Evolutionary conservation across 495 filamentous ascomycete genomes (phyloP).

Genomic region (Gamarada debralockiae): DNA sequence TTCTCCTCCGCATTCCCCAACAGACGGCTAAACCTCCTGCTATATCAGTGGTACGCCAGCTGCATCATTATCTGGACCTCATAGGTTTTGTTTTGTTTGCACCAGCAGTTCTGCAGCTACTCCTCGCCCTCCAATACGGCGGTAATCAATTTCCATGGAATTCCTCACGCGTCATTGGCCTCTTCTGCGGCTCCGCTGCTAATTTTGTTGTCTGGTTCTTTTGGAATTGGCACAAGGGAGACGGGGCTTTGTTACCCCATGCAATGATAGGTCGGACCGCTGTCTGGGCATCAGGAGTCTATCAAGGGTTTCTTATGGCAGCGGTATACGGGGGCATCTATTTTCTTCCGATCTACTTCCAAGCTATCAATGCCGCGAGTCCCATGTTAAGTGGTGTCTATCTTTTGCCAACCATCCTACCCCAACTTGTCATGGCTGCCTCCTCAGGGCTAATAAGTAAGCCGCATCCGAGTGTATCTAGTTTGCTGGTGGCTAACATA

Average conservation of each 20-base stretch:
- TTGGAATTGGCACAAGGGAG: conserved; percentile 58
- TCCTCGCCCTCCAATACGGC: conserved; percentile 84
- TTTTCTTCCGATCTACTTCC: conserved; percentile 93
- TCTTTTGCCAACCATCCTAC: neutral
- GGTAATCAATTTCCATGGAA: conserved; percentile 66
- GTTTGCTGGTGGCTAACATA: neutral
- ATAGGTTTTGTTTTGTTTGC: conserved; percentile 64
- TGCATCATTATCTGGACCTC: conserved; percentile 40
- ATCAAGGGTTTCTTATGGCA: conserved; percentile 60
- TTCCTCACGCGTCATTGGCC: conserved; percentile 59
- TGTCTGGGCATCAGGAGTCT: conserved; percentile 60
- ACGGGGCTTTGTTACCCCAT: conserved; percentile 68
- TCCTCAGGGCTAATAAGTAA: too few species aligned
- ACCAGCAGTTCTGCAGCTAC: conserved; percentile 62
- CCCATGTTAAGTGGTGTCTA: conserved; percentile 1
- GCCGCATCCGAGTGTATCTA: neutral
- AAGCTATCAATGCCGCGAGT: conserved; percentile 62
- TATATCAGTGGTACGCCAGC: too few species aligned
- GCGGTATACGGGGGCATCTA: too few species aligned
- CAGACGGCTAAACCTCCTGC: too few species aligned
- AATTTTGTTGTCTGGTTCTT: conserved; percentile 57
- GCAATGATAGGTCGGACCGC: conserved; percentile 64
- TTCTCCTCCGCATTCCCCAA: conserved; percentile 23
- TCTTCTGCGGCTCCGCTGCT: conserved; percentile 67
- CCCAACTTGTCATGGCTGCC: conserved; percentile 35